Evolutionary conservation across 352 stramenopile genomes (phyloP).

Genomic region (Pythium volutum): DNA sequence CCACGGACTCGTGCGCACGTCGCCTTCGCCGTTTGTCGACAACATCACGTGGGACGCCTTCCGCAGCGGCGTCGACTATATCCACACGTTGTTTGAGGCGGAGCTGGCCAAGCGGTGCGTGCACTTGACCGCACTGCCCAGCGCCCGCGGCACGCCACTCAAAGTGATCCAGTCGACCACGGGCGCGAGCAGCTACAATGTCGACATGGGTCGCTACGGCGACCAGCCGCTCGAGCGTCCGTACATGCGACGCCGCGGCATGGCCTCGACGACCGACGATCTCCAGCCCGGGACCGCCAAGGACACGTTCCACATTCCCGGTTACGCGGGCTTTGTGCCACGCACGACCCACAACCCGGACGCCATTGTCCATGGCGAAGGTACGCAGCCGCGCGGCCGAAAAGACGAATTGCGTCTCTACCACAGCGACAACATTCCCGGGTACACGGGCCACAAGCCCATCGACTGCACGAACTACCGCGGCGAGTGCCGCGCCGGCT

Average conservation of each 20-base stretch:
- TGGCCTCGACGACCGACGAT: conserved; percentile 77
- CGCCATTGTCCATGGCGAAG: conserved; percentile 55
- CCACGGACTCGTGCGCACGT: conserved; percentile 27
- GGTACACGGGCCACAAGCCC: conserved; percentile 81
- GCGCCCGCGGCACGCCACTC: conserved; percentile 2
- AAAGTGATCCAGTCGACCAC: conserved; percentile 60
- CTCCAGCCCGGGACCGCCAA: conserved; percentile 64
- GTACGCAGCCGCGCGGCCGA: conserved; percentile 32
- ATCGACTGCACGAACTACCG: conserved; percentile 76
- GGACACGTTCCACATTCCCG: conserved; percentile 79
- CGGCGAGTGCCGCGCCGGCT: conserved; percentile 65
- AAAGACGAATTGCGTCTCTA: conserved; percentile 62
- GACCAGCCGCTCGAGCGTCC: conserved; percentile 53
- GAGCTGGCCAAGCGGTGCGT: conserved; percentile 29
- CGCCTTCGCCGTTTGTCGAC: conserved; percentile 31
- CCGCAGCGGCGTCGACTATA: conserved; percentile 35
- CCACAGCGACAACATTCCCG: conserved; percentile 77
- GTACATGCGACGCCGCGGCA: conserved; percentile 73
- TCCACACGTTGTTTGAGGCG: conserved; percentile 35
- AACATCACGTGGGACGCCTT: conserved; percentile 57
- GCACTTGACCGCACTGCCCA: not conserved
- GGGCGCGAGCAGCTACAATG: conserved; percentile 61
- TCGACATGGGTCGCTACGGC: conserved; percentile 72
- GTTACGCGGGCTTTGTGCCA: conserved; percentile 74
- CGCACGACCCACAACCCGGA: conserved; percentile 52